A percentile compares a stretch with the other conserved stretches of the same genome.
Evolutionary conservation across 768 basidiomycete genomes (phyloP).

Genomic region (Kwoniella bestiolae): DNA sequence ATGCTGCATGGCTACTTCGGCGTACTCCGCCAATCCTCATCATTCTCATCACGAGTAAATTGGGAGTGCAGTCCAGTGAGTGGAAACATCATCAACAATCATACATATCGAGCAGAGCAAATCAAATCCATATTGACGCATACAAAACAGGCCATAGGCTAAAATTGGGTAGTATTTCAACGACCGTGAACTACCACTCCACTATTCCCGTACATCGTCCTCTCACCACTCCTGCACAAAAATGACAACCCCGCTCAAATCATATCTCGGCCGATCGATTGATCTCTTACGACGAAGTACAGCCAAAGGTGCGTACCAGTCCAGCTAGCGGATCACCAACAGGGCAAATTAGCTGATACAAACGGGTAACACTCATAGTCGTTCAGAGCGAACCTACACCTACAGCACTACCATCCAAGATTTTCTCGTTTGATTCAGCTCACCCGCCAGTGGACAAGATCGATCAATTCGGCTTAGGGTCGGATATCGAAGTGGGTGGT

Average conservation of each 20-base stretch:
- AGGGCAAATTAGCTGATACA: not conserved
- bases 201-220: not conserved
- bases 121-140: no score
- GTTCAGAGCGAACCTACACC: constrained; percentile 42
- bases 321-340: not conserved
- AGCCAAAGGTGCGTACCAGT: constrained; percentile 34
- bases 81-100: no score
- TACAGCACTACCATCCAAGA: constrained; percentile 33
- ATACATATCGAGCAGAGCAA: no score
- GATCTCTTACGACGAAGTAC: constrained; percentile 45
- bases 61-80: no score
- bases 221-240: not conserved
- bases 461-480: constrained; percentile 72
- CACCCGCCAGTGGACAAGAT: constrained; percentile 58
- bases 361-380: constrained; percentile 37
- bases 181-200: no score
- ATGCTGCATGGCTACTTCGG: not conserved
- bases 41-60: no score
- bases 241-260: constrained; percentile 42
- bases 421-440: constrained; percentile 43
- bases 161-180: no score
- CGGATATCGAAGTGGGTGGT: constrained; percentile 87
- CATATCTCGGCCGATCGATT: constrained; percentile 49
- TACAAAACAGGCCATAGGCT: no score
- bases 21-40: not conserved